These are phyloP conservation scores for Sporothrix variecibatus DNA, from an alignment of 2,329 filamentous ascomycete genomes.

Conservation along the genomic window DNA sequence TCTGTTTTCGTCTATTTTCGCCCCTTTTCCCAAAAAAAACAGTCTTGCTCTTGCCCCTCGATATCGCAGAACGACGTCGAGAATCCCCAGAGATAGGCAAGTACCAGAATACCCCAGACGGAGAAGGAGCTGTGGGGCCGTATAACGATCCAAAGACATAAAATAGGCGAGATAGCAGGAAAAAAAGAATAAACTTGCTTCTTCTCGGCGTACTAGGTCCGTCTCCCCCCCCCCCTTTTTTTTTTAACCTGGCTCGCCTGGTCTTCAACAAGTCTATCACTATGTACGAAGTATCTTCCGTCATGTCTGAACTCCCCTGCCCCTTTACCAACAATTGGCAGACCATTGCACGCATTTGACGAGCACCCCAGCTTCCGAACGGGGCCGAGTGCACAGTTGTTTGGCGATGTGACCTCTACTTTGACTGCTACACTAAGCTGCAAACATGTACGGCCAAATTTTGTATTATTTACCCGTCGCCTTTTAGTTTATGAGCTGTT, in stretches of 20 bases:
- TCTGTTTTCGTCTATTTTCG: not conserved
- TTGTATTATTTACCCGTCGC: not conserved
- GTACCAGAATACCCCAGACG: not conserved
- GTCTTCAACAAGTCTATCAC: not conserved
- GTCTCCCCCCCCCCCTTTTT: too few species aligned
- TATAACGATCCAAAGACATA: not conserved
- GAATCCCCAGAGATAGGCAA: not conserved
- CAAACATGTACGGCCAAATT: not conserved
- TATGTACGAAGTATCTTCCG: not conserved
- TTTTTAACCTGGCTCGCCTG: not conserved
- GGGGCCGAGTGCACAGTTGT: constrained; percentile 12
- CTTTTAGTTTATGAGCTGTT: not conserved
- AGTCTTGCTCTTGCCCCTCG: not conserved
- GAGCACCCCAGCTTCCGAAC: not conserved
- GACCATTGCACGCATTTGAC: not conserved
- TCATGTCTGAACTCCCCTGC: not conserved
- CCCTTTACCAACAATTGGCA: not conserved
- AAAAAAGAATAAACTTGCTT: not conserved
- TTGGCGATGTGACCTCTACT: not conserved
- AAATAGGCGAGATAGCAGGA: not conserved
- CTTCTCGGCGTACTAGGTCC: not conserved
- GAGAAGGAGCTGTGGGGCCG: constrained; percentile 11
- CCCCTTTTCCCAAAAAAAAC: not conserved
- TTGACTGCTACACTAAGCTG: not conserved
- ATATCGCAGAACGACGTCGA: not conserved